Base-by-base conservation (phyloP, 768 basidiomycete genomes). In the Obba rivulosa region DNA sequence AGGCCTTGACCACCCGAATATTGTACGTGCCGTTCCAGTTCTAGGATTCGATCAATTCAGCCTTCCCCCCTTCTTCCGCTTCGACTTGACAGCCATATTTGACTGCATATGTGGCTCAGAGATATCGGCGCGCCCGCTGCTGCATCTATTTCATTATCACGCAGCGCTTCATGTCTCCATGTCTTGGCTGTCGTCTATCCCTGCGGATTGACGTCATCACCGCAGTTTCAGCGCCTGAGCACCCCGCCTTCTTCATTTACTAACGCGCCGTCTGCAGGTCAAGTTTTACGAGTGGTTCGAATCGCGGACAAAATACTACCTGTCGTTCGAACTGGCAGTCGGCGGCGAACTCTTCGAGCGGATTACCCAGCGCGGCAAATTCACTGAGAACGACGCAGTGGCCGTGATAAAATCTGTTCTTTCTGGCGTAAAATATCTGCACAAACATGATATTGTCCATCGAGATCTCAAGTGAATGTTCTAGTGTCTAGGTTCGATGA, bases 281-380 rank as follows among this genome's bases (percentile, higher is more conserved):
- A 95, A 94, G 62, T 92, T 96, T 60, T 94, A 86, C 65, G 93
- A 96, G 64, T 92, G 87, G 83, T 98, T 98, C 63, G 96, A 98
- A 62, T 92, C 88, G 8, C 75, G 92, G 54, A 77, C 84, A 14
- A 97, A 96, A 69, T 97, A 92, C 66, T 98, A 94, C 62, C 80
- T 98, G n/a, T 79, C 87, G 0, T 96, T 96, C 59, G 92, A 97
- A 65, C 85, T 98, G 8, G 95, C 93, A 0, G 76, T 81, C 0
- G 95, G 96, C 4, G 96, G 96, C 24, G 96, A 98, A 61, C 78
- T 98, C 2, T 99, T 99, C 62, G 87, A 92, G 43, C 78, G 92
- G 39, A 90, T 98, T 54, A 67, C 85, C 39, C 70, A 85, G 52
- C 80, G 76, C 51, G 96, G 96, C 13, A 94, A 87, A 59, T 97